Base-by-base conservation (phyloP, 192 early-diverging fungal species). In the Spinellus fusiger region DNA sequence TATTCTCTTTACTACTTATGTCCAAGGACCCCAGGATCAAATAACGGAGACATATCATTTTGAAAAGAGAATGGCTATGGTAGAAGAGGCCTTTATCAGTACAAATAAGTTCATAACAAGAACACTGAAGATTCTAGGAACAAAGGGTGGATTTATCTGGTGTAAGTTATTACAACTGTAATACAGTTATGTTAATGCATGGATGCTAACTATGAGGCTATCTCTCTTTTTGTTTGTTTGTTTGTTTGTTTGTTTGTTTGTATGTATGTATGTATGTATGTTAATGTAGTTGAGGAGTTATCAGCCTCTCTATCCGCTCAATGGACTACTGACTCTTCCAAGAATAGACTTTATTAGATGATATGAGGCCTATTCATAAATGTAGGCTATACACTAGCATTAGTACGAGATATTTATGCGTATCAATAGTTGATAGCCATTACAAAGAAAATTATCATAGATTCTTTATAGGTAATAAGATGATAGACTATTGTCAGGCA, bases 71-170 rank as follows among this genome's bases (percentile, higher is more conserved):
- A 25, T 68, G 51, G 47, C 35, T 61, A 28, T 13, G 2, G 16
- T 68, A 15, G 59, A 68, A 51, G 50, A 54, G 10, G 67, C 62
- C 25, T 69, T 63, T 47, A 56, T n/a, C 12, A 15, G 61, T 26
- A 52, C 61, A 15, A 69, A 58, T 46, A 55, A 69, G 15, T 69
- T 69, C 47, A 63, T 69, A 15, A 56, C 54, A 6, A 37, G 54
- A 16, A 69, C 52, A 31, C 62, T 82, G 49, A 76, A 49, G 44
- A 76, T 83, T 27, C 13, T 63, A 31, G 67, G 54, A 13, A 63
- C 25, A 29, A 62, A 52, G 13, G 69, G 54, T 25, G 48, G 59
- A 26, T 54, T 58, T 18, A 32, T 34, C 20, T 64, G 59, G 61
- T 58, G 34, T 66, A 79, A 80, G 64, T 65, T 18, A 28, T 44